Evolutionary conservation across 192 early-diverging fungal genomes (phyloP), one percentile per base, ranked within the genome.

Genomic region (Backusella morwellensis): DNA sequence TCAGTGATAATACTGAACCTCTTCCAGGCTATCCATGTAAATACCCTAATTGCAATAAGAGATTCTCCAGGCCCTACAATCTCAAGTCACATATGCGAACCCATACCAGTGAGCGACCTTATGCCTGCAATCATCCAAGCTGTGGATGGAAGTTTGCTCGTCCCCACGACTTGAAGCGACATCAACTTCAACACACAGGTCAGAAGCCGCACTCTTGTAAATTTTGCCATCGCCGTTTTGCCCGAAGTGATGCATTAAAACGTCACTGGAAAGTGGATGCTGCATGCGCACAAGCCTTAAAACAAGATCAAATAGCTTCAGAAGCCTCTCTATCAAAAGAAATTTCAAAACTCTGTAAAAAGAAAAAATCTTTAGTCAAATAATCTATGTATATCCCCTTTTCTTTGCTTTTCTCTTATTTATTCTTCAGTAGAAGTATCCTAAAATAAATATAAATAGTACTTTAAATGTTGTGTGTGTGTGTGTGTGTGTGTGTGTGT

Each of bases 171-270:
- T 81, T 92, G n/a, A 91, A 92, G 69, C 86, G 93, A 12, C 93
- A 95, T 72, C 88, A 91, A 84, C 87, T 90, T 72, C 91, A 92
- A 3, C 93, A 93, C 66, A 90, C 88, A 73, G 88, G 91, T 9
- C 80, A 89, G 69, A 94, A 94, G 78, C 93, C 93, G 21, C 91
- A 91, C 81, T 88, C 86, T 68, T 95, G 93, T 72, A 84, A 83
- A 17, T 87, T 89, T 63, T 95, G 93, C 78, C 91, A 90, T n/a
- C 91, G 92, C 74, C 86, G 86, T 69, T 95, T 95, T 88, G 88
- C 88, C 47, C 82, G 92, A 69, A 89, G 90, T 41, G 92, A 93
- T 81, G 92, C 92, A 5, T 85, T 93, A 4, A 91, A 91, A 72
- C 73, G 92, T 11, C 92, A 93, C 40, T 66, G 42, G 56, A 71